Base-by-base conservation (phyloP, 345 rosid genomes). In the Hypericum androsaemum region DNA sequence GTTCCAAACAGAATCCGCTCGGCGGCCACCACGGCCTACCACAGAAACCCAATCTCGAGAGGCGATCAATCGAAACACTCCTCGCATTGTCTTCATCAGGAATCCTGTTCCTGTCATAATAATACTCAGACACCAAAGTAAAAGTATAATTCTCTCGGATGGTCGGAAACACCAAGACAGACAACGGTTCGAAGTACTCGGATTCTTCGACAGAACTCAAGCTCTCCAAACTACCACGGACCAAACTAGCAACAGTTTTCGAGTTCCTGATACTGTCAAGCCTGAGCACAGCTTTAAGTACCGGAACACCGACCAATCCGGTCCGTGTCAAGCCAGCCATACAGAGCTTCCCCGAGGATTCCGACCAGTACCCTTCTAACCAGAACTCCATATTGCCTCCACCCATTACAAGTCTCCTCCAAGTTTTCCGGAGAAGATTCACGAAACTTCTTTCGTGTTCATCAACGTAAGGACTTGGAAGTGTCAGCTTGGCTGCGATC, bases 341-440 rank as follows among this genome's bases (percentile, higher is more conserved):
- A 71, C 98, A 90, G 22, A 87, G 79, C 71, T 65, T 74, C 59
- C 89, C 89, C n/a, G 76, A 65, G 51, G 78, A 60, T 63, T 77
- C 68, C 3, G 86, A 79, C 98, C 87, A 80, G 60, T 67, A 82
- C 50, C 98, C 98, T 50, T 49, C 65, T 2, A 90, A 64, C 11
- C 59, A 56, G 60, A 89, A 86, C 14, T 36, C 66, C 9, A 56
- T 22, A 1, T 22, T 22, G 4, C 32, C 32, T 1, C 32, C 4
- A 1, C 32, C 32, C 32, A 22, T 22, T 22, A 22, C 32, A 22
- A 22, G 4, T 4, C 32, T 22, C 32, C 32, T 22, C 32, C 32
- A 22, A 22, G n/a, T n/a, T n/a, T n/a, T n/a, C n/a, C 32, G 32
- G 32, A 22, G 1, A 22, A 22, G 32, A 22, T 22, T 22, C 32